A percentile compares a stretch with the other conserved stretches of the same genome.
phyloP scores from a whole-genome alignment of 164 flowering plant genomes.

The Stephania yunnanensis region DNA sequence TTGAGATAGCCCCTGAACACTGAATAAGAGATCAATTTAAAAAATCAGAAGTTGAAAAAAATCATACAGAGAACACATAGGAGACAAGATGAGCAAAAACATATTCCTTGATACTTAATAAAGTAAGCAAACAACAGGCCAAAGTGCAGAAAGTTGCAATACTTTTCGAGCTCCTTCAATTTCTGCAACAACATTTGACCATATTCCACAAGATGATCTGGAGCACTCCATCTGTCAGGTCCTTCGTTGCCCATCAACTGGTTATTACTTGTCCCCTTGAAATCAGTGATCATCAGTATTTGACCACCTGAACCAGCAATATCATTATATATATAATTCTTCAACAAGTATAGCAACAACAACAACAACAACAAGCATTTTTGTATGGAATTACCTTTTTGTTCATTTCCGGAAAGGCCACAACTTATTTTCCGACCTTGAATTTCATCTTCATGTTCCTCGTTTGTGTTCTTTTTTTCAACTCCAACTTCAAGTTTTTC shows the following conservation, averaged over 20 bases:
- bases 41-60: slow-evolving; percentile 2
- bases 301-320: slow-evolving; percentile 11
- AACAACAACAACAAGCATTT: background rate
- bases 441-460: slow-evolving; percentile 16
- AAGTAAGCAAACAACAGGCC: background rate
- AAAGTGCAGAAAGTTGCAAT: slow-evolving; percentile 11
- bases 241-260: slow-evolving; percentile 12
- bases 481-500: slow-evolving; percentile 16
- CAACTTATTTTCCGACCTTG: slow-evolving; percentile 3
- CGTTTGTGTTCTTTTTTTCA: slow-evolving; percentile 16
- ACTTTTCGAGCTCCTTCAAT: slow-evolving; percentile 56
- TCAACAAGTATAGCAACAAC: background rate
- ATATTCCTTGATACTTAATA: background rate
- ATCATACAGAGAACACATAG: background rate
- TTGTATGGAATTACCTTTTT: slow-evolving; percentile 6
- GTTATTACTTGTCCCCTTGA: slow-evolving; percentile 7
- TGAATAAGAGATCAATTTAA: slow-evolving; percentile 22
- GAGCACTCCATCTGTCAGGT: slow-evolving; percentile 19
- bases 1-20: slow-evolving; percentile 27
- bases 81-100: background rate
- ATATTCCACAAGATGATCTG: slow-evolving; percentile 36
- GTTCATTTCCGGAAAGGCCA: slow-evolving; percentile 16
- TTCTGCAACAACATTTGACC: slow-evolving; percentile 56
- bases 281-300: slow-evolving; percentile 9
- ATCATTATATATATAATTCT: slow-evolving; percentile 2